phyloP scores from a whole-genome alignment of 2,329 filamentous ascomycete genomes.

The Parafenestella ontariensis region DNA sequence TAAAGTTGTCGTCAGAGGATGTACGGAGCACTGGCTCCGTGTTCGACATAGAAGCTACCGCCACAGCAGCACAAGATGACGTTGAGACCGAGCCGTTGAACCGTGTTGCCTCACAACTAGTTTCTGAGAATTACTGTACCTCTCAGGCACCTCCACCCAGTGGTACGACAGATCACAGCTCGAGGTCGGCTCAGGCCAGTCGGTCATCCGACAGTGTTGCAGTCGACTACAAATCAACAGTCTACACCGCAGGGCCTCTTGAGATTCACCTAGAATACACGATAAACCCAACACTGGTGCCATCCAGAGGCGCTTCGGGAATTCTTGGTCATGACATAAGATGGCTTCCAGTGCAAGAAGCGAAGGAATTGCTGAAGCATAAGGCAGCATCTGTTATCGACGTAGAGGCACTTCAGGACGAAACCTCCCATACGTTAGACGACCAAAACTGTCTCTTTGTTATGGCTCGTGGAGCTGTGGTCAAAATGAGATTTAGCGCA shows the following conservation, averaged over 20 bases:
- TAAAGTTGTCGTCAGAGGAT: neutral
- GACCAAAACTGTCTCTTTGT: conserved; percentile 2
- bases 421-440: conserved; percentile 2
- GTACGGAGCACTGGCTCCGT: neutral
- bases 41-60: neutral
- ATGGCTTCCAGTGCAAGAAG: conserved; percentile 11
- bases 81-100: neutral
- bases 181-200: neutral
- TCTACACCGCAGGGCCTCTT: conserved; percentile 5
- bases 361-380: conserved; percentile 1
- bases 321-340: conserved; percentile 10
- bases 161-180: neutral
- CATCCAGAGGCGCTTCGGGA: neutral
- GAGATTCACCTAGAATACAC: conserved; percentile 12
- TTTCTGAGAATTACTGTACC: neutral
- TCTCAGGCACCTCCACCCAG: no score
- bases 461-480: neutral
- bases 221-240: conserved; percentile 1
- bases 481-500: no score
- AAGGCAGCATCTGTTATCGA: conserved; percentile 6
- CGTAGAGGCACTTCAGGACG: conserved; percentile 5
- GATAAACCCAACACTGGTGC: neutral
- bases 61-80: neutral
- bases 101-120: neutral
- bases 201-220: neutral